Conservation (phyloP, 1,284 basidiomycete genomes). For the Ganoderma sp. region DNA sequence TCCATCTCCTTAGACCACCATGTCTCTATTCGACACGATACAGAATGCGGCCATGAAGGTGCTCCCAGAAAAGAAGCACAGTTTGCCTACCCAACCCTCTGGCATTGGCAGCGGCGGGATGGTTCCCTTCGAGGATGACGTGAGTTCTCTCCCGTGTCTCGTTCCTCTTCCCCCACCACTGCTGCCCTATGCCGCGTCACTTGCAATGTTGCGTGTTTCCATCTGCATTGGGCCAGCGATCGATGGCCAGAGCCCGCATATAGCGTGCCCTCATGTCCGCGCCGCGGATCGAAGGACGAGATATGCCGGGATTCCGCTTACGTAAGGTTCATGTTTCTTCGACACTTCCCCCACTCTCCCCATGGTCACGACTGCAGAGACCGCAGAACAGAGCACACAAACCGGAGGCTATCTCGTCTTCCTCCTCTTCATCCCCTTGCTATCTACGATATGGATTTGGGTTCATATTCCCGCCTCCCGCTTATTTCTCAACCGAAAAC, state of each 20-base stretch:
- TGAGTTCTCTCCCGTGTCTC: slow-evolving; percentile 45
- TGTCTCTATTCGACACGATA: slow-evolving; percentile 40
- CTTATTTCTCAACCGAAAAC: slow-evolving; percentile 18
- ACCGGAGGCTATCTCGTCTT: slow-evolving; percentile 58
- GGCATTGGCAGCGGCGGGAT: slow-evolving; percentile 60
- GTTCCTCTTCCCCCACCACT: background rate
- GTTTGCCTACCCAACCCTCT: slow-evolving; percentile 37
- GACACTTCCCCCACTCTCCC: slow-evolving; percentile 30
- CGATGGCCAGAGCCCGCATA: slow-evolving; percentile 13
- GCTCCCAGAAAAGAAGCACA: slow-evolving; percentile 39
- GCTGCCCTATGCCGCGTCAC: slow-evolving; percentile 24
- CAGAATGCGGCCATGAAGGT: slow-evolving; percentile 38
- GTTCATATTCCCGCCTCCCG: slow-evolving; percentile 46
- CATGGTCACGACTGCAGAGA: slow-evolving; percentile 47
- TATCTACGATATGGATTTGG: slow-evolving; percentile 71
- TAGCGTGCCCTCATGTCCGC: slow-evolving; percentile 1
- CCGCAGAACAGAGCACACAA: slow-evolving; percentile 49
- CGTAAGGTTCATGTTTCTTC: slow-evolving; percentile 55
- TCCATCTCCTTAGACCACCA: slow-evolving; percentile 21
- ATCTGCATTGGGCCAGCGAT: slow-evolving; percentile 13
- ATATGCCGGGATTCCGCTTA: slow-evolving; percentile 44
- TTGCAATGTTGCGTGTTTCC: background rate
- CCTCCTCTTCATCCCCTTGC: slow-evolving; percentile 63
- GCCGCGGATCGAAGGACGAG: slow-evolving; percentile 7
- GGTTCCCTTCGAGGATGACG: slow-evolving; percentile 71